phyloP scores from a whole-genome alignment of 495 filamentous ascomycete genomes.

The Aspergillus biplanus region DNA sequence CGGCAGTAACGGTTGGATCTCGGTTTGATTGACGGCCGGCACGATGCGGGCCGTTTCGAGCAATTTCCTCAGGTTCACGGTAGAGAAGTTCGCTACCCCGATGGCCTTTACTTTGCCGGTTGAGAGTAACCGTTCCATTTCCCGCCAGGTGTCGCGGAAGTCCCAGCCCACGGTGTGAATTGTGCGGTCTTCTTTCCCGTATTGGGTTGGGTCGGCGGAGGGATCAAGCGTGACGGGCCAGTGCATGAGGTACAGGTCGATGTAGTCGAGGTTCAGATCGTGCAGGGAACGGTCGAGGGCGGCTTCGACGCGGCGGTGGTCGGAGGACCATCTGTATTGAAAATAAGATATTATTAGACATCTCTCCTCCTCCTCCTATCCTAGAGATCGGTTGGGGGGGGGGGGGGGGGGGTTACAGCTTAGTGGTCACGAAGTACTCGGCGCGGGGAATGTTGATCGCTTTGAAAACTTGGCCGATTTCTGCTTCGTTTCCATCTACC shows the following conservation, averaged over 20 bases:
- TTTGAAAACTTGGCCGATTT: conserved; percentile 57
- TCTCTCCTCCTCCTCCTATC: background rate
- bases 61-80: conserved; percentile 45
- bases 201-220: conserved; percentile 28
- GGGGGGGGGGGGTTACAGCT: conserved; percentile 55
- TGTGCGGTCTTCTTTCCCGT: conserved; percentile 45
- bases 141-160: conserved; percentile 47
- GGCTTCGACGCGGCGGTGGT: conserved; percentile 49
- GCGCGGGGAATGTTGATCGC: conserved; percentile 49
- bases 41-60: conserved; percentile 53
- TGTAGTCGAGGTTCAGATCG: conserved; percentile 61
- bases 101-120: conserved; percentile 57
- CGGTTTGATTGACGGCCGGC: conserved; percentile 65
- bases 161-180: conserved; percentile 45
- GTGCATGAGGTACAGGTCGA: conserved; percentile 72
- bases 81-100: conserved; percentile 55
- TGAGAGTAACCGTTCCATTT: conserved; percentile 53
- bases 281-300: conserved; percentile 61
- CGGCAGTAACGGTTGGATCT: conserved; percentile 59
- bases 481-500: conserved; percentile 42
- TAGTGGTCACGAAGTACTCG: conserved; percentile 63
- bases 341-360: background rate
- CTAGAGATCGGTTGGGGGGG: too few relatives aligned
- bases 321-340: conserved; percentile 31
- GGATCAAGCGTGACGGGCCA: conserved; percentile 64